Percentiles rank a stretch among this genome's conserved stretches.
phyloP scores from a whole-genome alignment of 805 yeast species.

The Saccharomycopsis sp. region DNA sequence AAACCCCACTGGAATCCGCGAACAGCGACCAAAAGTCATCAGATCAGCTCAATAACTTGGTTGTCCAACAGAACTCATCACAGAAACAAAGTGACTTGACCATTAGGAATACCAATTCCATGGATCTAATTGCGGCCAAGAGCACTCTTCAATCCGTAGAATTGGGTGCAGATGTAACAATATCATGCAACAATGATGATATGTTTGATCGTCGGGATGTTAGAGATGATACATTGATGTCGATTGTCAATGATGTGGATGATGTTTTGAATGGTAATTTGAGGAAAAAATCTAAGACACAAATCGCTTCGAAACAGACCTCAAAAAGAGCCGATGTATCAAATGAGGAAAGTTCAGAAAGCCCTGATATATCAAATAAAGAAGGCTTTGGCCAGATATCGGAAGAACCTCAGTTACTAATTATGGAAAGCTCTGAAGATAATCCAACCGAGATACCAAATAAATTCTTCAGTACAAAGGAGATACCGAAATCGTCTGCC shows the following conservation, averaged over 20 bases:
- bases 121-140: no score
- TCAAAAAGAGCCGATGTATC: background rate
- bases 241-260: background rate
- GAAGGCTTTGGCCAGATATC: no score
- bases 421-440: no score
- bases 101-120: no score
- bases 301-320: background rate
- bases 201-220: background rate
- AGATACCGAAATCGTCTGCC: no score
- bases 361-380: background rate
- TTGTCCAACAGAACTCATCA: no score
- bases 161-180: background rate
- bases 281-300: background rate
- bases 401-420: no score
- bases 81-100: no score
- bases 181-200: background rate
- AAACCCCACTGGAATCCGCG: background rate
- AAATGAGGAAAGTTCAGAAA: background rate
- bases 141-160: no score
- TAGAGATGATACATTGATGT: background rate
- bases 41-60: no score
- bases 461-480: background rate
- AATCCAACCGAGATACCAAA: background rate
- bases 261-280: background rate
- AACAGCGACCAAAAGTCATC: no score